Conservation (phyloP, 2,329 filamentous ascomycete species). For the Ascochyta fabae region DNA sequence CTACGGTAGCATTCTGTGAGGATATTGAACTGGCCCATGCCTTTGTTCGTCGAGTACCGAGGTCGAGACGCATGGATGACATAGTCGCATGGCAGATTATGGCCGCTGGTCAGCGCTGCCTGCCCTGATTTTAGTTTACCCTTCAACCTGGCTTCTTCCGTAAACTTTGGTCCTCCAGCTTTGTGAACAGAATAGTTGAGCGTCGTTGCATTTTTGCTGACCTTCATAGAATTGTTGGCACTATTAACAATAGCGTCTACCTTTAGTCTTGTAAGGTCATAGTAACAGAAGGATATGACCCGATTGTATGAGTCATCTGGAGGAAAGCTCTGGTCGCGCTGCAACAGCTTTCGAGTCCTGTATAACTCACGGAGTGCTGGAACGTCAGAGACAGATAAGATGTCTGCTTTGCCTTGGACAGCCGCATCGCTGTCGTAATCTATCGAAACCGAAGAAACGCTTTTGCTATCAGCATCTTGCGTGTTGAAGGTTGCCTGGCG, state of each 20-base stretch:
- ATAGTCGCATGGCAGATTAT: slow-evolving; percentile 36
- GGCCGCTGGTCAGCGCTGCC: slow-evolving; percentile 34
- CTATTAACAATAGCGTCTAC: slow-evolving; percentile 47
- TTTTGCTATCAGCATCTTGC: slow-evolving; percentile 7
- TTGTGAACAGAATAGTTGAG: slow-evolving; percentile 37
- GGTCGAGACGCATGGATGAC: slow-evolving; percentile 44
- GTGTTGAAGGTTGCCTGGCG: slow-evolving; percentile 4
- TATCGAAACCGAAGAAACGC: slow-evolving; percentile 20
- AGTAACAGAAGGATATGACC: slow-evolving; percentile 37
- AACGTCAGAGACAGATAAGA: slow-evolving; percentile 28
- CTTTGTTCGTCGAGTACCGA: slow-evolving; percentile 26
- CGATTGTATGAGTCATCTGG: slow-evolving; percentile 41
- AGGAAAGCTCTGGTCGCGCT: slow-evolving; percentile 36
- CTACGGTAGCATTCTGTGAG: slow-evolving; percentile 43
- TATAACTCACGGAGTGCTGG: slow-evolving; percentile 40
- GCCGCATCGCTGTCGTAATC: slow-evolving; percentile 14
- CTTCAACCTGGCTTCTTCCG: slow-evolving; percentile 26
- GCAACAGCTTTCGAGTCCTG: slow-evolving; percentile 29
- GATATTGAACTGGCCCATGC: slow-evolving; percentile 32
- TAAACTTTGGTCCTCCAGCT: slow-evolving; percentile 37
- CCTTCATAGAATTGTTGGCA: slow-evolving; percentile 25
- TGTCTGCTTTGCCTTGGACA: slow-evolving; percentile 2
- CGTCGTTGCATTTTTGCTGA: slow-evolving; percentile 17
- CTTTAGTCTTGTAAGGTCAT: slow-evolving; percentile 41
- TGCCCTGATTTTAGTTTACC: slow-evolving; percentile 30